These are phyloP conservation scores for Grosmannia penicillata DNA, from an alignment of 2,329 filamentous ascomycete genomes.

Conservation along the genomic window DNA sequence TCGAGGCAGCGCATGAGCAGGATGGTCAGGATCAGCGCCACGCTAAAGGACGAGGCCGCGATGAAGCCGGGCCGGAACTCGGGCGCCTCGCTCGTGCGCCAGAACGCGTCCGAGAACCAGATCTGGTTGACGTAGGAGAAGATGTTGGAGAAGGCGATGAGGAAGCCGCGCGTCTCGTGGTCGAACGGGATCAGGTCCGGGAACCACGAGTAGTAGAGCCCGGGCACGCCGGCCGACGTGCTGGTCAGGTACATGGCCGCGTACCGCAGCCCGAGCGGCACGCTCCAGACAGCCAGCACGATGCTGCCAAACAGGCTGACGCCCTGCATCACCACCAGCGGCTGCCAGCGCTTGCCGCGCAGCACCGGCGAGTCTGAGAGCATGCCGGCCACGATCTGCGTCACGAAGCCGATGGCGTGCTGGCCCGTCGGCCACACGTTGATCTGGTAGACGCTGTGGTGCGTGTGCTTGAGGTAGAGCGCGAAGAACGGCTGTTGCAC, in stretches of 20 bases:
- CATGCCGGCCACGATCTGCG: slow-evolving; percentile 5
- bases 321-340: slow-evolving; percentile 3
- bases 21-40: not conserved
- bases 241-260: slow-evolving; percentile 49
- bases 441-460: slow-evolving; percentile 24
- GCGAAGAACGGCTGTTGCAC: slow-evolving; percentile 35
- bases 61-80: slow-evolving; percentile 4
- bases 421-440: slow-evolving; percentile 38
- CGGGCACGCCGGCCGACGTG: slow-evolving; percentile 39
- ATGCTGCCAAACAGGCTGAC: slow-evolving; percentile 3
- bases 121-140: slow-evolving; percentile 7
- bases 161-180: slow-evolving; percentile 7
- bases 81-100: slow-evolving; percentile 2
- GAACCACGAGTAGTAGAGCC: slow-evolving; percentile 5
- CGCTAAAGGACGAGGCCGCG: not conserved
- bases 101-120: slow-evolving; percentile 4
- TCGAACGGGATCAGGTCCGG: slow-evolving; percentile 5
- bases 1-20: slow-evolving; percentile 1
- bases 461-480: slow-evolving; percentile 27
- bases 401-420: slow-evolving; percentile 1
- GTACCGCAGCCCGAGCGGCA: slow-evolving; percentile 29
- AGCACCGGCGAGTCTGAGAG: slow-evolving; percentile 4
- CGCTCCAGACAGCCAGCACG: slow-evolving; percentile 6
- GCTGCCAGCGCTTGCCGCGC: slow-evolving; percentile 2
- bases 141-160: slow-evolving; percentile 6